Evolutionary conservation across 176 grass and related monocot species (phyloP).

Genomic region (Calamus simplicifolius): DNA sequence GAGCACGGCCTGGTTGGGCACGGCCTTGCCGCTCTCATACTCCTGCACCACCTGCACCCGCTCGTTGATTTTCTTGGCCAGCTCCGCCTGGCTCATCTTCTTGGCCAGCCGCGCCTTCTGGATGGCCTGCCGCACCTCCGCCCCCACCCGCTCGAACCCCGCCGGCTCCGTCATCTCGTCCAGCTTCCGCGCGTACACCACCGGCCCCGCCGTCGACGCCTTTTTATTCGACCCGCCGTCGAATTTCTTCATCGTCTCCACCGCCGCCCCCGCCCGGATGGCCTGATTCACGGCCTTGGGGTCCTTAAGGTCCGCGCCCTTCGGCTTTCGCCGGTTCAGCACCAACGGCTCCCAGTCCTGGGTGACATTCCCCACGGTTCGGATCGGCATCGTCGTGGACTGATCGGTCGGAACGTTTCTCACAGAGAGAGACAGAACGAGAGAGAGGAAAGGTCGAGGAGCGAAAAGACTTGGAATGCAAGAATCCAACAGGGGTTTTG

Average conservation of each 20-base stretch:
- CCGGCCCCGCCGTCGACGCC: background rate
- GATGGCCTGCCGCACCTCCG: conserved; percentile 51
- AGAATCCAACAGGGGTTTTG: too few relatives aligned
- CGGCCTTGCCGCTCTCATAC: conserved; percentile 75
- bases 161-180: conserved; percentile 71
- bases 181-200: conserved; percentile 47
- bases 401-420: too few relatives aligned
- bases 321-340: conserved; percentile 42
- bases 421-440: too few relatives aligned
- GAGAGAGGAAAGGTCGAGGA: too few relatives aligned
- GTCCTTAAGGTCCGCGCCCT: conserved; percentile 50
- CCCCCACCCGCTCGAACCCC: conserved; percentile 41
- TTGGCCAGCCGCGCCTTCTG: conserved; percentile 72
- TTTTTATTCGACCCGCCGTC: conserved; percentile 57
- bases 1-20: conserved; percentile 65
- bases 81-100: conserved; percentile 83
- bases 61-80: conserved; percentile 79
- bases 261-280: conserved; percentile 42
- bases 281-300: conserved; percentile 72
- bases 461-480: too few relatives aligned
- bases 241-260: conserved; percentile 62
- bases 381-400: conserved; percentile 8
- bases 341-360: conserved; percentile 97
- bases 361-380: conserved; percentile 41
- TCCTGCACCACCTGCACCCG: conserved; percentile 77